These are phyloP conservation scores for Oryza brachyantha DNA, from an alignment of 176 grass and related monocot species.

Conservation along the genomic window DNA sequence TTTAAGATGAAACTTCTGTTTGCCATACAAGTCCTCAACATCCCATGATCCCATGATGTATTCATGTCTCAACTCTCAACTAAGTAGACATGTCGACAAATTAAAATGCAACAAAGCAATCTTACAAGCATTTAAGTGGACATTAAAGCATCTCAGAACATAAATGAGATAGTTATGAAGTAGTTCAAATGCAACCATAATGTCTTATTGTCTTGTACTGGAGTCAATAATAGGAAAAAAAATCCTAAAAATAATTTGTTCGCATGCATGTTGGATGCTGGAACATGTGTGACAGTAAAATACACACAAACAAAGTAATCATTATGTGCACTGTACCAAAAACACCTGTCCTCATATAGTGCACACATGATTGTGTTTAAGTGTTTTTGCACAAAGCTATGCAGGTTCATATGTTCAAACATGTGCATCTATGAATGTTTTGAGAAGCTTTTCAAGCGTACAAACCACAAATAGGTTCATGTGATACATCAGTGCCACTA, in stretches of 20 bases:
- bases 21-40: no score
- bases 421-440: neutral
- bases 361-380: neutral
- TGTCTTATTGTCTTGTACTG: neutral
- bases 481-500: neutral
- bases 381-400: neutral
- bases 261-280: neutral
- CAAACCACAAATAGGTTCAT: neutral
- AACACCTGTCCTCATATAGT: no score
- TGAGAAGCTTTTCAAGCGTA: neutral
- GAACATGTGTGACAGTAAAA: neutral
- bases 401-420: neutral
- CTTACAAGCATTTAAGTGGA: no score
- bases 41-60: no score
- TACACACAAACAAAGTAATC: no score
- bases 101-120: no score
- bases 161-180: neutral
- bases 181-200: neutral
- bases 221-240: neutral
- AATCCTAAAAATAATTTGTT: neutral
- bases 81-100: no score
- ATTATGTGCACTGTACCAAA: no score
- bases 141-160: neutral
- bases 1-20: constrained; percentile 7
- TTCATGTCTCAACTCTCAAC: no score